A percentile compares a stretch with the other conserved stretches of the same genome.
Evolutionary conservation across 495 filamentous ascomycete genomes (phyloP).

Genomic region (Penicillium desertorum): DNA sequence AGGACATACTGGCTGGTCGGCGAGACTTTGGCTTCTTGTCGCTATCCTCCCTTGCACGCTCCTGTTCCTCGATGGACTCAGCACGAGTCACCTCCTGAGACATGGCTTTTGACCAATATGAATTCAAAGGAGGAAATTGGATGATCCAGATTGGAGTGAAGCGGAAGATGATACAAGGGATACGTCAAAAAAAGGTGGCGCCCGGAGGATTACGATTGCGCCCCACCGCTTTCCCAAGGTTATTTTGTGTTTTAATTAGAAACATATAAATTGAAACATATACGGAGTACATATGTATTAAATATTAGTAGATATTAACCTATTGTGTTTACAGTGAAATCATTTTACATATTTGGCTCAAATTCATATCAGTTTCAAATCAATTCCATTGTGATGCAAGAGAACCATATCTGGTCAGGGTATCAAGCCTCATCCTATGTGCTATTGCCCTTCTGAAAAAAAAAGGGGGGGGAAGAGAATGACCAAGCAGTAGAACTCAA

Average conservation of each 20-base stretch:
- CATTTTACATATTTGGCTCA: neutral
- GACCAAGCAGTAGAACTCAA: constrained; percentile 7
- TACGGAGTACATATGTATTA: too few species aligned
- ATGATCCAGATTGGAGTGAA: neutral
- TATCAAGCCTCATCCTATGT: constrained; percentile 28
- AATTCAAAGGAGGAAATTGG: constrained; percentile 13
- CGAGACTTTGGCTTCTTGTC: constrained; percentile 82
- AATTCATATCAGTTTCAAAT: constrained; percentile 2
- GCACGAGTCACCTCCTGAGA: constrained; percentile 46
- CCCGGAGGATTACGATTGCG: constrained; percentile 12
- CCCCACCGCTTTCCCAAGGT: constrained; percentile 20
- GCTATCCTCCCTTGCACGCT: constrained; percentile 43
- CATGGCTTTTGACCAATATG: constrained; percentile 34
- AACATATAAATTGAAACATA: neutral
- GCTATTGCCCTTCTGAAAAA: constrained; percentile 12
- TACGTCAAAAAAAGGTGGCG: constrained; percentile 37
- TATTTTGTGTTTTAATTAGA: constrained; percentile 8
- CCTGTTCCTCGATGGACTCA: constrained; percentile 53
- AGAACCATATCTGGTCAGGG: constrained; percentile 31
- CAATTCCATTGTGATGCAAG: constrained; percentile 9
- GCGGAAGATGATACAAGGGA: constrained; percentile 17
- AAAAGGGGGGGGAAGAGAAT: neutral
- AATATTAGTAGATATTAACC: too few species aligned
- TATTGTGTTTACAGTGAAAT: neutral
- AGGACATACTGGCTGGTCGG: constrained; percentile 73